Conservation (phyloP, 2,329 filamentous ascomycete genomes). For the Penicillium sp. region DNA sequence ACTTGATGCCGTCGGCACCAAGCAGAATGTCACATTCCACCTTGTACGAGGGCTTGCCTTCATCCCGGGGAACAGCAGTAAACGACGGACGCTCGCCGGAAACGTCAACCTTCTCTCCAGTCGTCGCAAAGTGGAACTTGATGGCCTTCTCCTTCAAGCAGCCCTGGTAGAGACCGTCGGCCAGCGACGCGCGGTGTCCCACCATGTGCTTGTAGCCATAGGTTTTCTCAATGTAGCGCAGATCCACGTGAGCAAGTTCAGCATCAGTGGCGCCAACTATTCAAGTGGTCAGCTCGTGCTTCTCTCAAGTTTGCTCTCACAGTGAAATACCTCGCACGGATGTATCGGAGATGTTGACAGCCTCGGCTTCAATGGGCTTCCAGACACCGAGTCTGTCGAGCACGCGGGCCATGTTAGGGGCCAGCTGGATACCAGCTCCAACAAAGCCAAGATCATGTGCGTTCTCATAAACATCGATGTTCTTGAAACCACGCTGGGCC, state of each 20-base stretch:
- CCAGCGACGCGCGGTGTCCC: slow-evolving; percentile 71
- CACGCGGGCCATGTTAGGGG: slow-evolving; percentile 77
- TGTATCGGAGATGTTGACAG: slow-evolving; percentile 67
- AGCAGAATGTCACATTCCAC: slow-evolving; percentile 53
- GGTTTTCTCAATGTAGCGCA: slow-evolving; percentile 63
- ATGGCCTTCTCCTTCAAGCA: slow-evolving; percentile 63
- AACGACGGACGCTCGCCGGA: slow-evolving; percentile 62
- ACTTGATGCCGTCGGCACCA: slow-evolving; percentile 57
- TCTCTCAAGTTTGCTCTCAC: not conserved
- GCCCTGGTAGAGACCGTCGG: slow-evolving; percentile 66
- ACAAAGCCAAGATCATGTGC: slow-evolving; percentile 75
- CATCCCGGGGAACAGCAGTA: slow-evolving; percentile 57
- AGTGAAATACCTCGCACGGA: slow-evolving; percentile 62
- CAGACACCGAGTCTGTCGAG: slow-evolving; percentile 71
- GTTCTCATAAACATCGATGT: slow-evolving; percentile 71
- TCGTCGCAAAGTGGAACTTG: slow-evolving; percentile 65
- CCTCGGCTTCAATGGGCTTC: slow-evolving; percentile 67
- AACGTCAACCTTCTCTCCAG: slow-evolving; percentile 55
- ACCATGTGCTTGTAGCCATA: slow-evolving; percentile 79
- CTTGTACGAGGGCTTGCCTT: slow-evolving; percentile 47
- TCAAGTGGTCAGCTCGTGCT: not conserved
- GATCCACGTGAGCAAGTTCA: slow-evolving; percentile 68
- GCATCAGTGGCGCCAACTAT: slow-evolving; percentile 64
- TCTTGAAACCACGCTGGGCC: slow-evolving; percentile 71
- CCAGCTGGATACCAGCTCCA: slow-evolving; percentile 79